Base-by-base conservation (phyloP, 768 basidiomycete genomes). In the Strobilomyces echinocephalus region DNA sequence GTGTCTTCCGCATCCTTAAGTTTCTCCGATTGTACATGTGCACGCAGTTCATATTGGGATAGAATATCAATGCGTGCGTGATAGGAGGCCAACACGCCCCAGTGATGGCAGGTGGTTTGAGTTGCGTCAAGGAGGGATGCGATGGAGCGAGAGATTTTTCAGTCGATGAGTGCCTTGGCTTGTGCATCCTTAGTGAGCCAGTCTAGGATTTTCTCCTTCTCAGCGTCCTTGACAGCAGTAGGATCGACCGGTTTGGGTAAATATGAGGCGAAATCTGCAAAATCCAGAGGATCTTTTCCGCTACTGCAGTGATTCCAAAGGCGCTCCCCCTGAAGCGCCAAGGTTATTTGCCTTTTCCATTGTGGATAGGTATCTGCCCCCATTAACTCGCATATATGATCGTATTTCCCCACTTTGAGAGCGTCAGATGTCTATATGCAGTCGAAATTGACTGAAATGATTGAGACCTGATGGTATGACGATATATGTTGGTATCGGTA, bases 311-410 rank as follows among this genome's bases (percentile, higher is more conserved):
- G 55, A 0, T n/a, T 1, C 49, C 58, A 61, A 0, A 60, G 41
- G 1, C 20, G 9, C 11, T 61, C n/a, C 1, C 40, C 42, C 4
- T 30, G 31, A 0, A 61, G 52, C 0, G 33, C 50, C 0, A 61
- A 11, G 0, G 10, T 43, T 10, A 51, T 53, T 7, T 56, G 49
- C 1, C 16, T 10, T 5, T 8, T 0, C 60, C 43, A 61, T 8
- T 39, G 40, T 0, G 16, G 8, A n/a, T 51, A 60, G 3, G 34
- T 56, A 0, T 52, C 50, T 0, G 35, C 8, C 2, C 58, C 49
- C 0, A 16, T 52, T 2, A 60, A 18, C 5, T 59, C 39, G 3
- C 46, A 48, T 10, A 61, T 61, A 10, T 61, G 54, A n/a, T 60
- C 38, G 8, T 40, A 52, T 48, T 60, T 60, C 0, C 44, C 45